Percentiles rank a stretch among this genome's conserved stretches.
phyloP scores from a whole-genome alignment of 2,329 filamentous ascomycete genomes.

The Fusarium globosum region DNA sequence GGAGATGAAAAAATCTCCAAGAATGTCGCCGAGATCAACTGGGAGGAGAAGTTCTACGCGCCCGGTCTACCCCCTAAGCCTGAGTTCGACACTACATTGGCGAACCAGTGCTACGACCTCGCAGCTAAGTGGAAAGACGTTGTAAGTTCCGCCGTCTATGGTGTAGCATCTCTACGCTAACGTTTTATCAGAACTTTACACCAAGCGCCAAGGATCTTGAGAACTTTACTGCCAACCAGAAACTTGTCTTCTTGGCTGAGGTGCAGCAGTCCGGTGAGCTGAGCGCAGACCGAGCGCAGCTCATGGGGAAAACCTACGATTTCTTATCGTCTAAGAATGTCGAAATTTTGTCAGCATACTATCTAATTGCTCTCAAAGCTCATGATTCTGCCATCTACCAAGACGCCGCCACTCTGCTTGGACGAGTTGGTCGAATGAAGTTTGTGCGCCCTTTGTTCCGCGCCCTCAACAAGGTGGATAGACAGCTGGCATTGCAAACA shows the following conservation, averaged over 20 bases:
- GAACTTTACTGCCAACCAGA: slow-evolving; percentile 85
- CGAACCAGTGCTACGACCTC: slow-evolving; percentile 85
- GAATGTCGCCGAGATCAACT: slow-evolving; percentile 81
- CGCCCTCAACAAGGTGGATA: slow-evolving; percentile 78
- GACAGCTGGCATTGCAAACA: slow-evolving; percentile 79
- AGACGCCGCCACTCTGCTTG: slow-evolving; percentile 79
- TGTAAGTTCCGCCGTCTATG: slow-evolving; percentile 52
- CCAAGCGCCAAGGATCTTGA: slow-evolving; percentile 77
- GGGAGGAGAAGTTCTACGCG: slow-evolving; percentile 90
- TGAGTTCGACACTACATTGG: slow-evolving; percentile 87
- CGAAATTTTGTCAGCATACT: slow-evolving; percentile 85
- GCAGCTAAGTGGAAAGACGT: slow-evolving; percentile 81
- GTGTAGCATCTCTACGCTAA: slow-evolving; percentile 26
- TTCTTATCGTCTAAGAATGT: slow-evolving; percentile 83
- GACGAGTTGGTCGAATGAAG: slow-evolving; percentile 93
- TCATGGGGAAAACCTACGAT: slow-evolving; percentile 80
- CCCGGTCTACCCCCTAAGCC: slow-evolving; percentile 92
- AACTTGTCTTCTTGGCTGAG: slow-evolving; percentile 88
- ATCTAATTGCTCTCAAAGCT: slow-evolving; percentile 80
- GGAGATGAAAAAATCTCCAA: slow-evolving; percentile 72
- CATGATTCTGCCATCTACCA: slow-evolving; percentile 75
- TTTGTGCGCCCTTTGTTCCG: slow-evolving; percentile 90
- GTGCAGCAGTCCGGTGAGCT: slow-evolving; percentile 75
- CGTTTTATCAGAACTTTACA: slow-evolving; percentile 62
- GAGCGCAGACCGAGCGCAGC: slow-evolving; percentile 70